Base-by-base conservation (phyloP, 805 yeast species). In the Martiniozyma abietophila region DNA sequence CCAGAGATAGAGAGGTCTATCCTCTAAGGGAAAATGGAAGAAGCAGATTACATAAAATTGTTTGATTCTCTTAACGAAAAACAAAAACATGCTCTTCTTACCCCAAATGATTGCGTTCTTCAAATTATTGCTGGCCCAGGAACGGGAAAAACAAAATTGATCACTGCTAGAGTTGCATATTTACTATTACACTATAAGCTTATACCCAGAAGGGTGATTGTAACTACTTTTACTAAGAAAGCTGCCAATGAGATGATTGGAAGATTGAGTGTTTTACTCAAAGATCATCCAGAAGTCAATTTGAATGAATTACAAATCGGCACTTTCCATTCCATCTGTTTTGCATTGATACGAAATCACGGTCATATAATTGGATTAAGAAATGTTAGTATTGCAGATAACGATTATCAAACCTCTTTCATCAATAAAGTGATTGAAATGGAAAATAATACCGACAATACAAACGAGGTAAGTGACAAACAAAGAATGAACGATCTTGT, bases 201-300 rank as follows among this genome's bases (percentile, higher is more conserved):
- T 1, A 60, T 64, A 1, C 88, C 96, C 0, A 61, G 65, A 22
- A 59, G 69, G 30, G 67, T 92, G 14, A 69, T 89, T 1, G 92
- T 88, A 15, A 84, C 96, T 5, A 88, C 97, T 0, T 89, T 89
- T 60, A 89, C 97, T 9, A 82, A 83, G 47, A 83, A 81, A 47
- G 97, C 98, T 0, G 94, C 96, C 2, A 69, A 65, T 34, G 97
- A 89, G 57, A 78, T 89, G 82, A 58, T 62, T 9, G 79, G 73
- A 21, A 63, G 97, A 27, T 56, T 89, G 14, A 36, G 33, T 0
- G 29, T 17, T 4, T 24, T 70, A 32, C 46, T 75, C 6, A 32
- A 48, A 6, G 55, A 44, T 4, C 18, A 31, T 18, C 47, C 62
- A 0, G 50, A 54, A 5, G 51, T 73, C 8, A 35, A 48, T 16